Evolutionary conservation across 306 rosid species (phyloP).

Genomic region (Lotus japonicus): DNA sequence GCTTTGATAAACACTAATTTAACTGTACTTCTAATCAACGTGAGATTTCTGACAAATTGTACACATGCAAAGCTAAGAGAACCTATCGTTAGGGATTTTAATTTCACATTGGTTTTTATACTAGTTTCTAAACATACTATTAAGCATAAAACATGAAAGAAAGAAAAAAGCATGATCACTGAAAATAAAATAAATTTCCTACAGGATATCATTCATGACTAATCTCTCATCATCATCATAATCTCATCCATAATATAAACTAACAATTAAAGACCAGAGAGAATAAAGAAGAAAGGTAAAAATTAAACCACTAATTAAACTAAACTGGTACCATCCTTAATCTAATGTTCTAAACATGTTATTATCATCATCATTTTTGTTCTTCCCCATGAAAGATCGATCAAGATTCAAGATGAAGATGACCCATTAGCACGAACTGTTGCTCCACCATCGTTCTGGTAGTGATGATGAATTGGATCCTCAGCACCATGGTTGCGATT

Average conservation of each 20-base stretch:
- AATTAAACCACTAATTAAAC: constrained; percentile 25
- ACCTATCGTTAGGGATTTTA: too few species aligned
- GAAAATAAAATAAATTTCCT: background rate
- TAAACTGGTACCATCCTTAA: constrained; percentile 22
- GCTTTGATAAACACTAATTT: too few species aligned
- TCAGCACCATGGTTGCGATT: background rate
- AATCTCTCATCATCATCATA: constrained; percentile 17
- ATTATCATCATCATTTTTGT: constrained; percentile 1
- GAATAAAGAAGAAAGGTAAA: background rate
- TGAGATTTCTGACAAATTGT: too few species aligned
- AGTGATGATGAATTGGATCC: constrained; percentile 24
- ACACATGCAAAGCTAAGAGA: too few species aligned
- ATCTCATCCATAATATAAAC: constrained; percentile 37
- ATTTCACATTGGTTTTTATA: too few species aligned
- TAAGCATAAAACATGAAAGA: too few species aligned
- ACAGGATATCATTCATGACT: constrained; percentile 11
- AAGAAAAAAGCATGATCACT: background rate
- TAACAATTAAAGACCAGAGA: constrained; percentile 13
- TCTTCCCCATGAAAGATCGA: constrained; percentile 9
- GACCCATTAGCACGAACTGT: constrained; percentile 70
- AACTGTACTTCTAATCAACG: too few species aligned
- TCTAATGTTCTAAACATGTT: constrained; percentile 28
- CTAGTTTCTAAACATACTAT: too few species aligned
- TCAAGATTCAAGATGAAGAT: constrained; percentile 61
- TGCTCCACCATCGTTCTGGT: constrained; percentile 22